Conservation (phyloP, 2,329 filamentous ascomycete species). For the Claviceps sp. region DNA sequence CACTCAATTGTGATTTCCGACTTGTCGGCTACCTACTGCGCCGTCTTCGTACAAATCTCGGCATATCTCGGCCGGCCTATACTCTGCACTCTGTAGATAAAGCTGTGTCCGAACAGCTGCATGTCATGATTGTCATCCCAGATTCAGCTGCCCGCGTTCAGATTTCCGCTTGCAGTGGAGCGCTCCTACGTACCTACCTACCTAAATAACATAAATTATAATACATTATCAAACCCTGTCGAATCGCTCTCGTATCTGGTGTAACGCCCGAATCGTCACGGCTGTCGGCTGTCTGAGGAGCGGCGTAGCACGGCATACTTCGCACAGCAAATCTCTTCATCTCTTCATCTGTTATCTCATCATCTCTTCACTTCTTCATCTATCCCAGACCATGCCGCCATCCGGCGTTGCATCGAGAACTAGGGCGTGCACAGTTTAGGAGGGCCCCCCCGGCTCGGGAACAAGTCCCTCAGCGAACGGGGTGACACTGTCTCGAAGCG, state of each 20-base stretch:
- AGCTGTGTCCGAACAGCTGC: no score
- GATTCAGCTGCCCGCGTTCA: no score
- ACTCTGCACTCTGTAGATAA: no score
- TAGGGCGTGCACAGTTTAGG: no score
- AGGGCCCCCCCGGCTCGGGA: neutral
- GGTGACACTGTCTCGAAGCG: neutral
- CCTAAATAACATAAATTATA: no score
- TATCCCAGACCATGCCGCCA: neutral
- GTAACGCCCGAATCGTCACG: neutral
- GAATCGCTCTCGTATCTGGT: neutral
- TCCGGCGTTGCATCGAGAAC: neutral
- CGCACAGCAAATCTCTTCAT: neutral
- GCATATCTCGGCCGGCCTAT: neutral
- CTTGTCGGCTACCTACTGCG: no score
- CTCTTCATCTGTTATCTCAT: neutral
- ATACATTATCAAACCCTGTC: neutral
- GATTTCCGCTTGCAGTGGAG: neutral
- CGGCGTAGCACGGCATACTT: neutral
- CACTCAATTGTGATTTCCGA: no score
- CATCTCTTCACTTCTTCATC: neutral
- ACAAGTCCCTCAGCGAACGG: conserved; percentile 4
- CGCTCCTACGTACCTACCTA: neutral
- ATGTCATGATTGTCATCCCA: no score
- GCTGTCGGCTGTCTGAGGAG: neutral
- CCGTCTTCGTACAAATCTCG: neutral